These are phyloP conservation scores for Rhizophagus prolifer DNA, from an alignment of 192 early-diverging fungal species.

Conservation along the genomic window DNA sequence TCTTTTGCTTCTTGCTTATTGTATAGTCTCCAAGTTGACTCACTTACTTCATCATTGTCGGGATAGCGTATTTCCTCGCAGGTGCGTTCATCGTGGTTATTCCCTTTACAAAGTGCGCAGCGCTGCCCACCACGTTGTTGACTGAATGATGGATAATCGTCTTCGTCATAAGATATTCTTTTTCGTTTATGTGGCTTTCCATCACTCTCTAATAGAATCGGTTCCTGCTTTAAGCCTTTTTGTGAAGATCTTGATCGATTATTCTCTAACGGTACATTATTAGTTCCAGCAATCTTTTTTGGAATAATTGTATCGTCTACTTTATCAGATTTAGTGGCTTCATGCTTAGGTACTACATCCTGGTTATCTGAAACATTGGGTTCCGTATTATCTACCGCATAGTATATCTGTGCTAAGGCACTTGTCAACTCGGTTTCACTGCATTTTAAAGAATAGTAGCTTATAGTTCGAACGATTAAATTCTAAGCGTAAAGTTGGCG, in stretches of 20 bases:
- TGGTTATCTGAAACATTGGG: background rate
- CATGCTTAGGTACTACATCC: background rate
- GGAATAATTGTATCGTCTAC: background rate
- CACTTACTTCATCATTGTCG: background rate
- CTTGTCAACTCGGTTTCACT: background rate
- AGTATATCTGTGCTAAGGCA: background rate
- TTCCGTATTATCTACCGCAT: background rate
- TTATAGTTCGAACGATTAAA: background rate
- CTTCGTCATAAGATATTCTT: background rate
- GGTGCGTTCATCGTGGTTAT: background rate
- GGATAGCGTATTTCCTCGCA: background rate
- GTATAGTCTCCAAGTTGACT: background rate
- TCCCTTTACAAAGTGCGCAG: background rate
- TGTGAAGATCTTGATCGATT: background rate
- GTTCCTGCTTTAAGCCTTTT: no score
- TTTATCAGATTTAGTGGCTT: background rate
- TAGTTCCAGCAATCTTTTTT: no score
- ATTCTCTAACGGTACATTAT: background rate
- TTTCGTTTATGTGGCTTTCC: background rate
- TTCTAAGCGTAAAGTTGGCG: background rate
- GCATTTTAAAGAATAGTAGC: background rate
- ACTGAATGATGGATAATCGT: background rate
- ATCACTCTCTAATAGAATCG: background rate
- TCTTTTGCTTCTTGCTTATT: background rate
- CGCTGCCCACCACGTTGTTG: background rate